Conservation (phyloP, 2,329 filamentous ascomycete species). For the Calonectria pseudoreteaudii region DNA sequence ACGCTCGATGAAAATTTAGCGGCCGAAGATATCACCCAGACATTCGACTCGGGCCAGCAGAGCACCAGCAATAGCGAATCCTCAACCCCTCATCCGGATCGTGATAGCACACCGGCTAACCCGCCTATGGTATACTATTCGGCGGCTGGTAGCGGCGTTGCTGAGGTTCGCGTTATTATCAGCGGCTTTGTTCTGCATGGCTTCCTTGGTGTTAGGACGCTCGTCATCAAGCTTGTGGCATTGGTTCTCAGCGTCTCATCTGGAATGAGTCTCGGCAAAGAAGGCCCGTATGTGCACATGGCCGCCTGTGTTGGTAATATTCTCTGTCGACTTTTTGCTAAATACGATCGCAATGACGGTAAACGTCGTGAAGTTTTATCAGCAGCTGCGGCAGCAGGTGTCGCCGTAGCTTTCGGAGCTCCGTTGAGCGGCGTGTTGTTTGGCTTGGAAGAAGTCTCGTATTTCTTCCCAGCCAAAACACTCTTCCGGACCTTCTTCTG, state of each 20-base stretch:
- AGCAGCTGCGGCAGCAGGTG: conserved; percentile 89
- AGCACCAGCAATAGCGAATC: conserved; percentile 56
- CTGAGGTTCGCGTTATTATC: conserved; percentile 97
- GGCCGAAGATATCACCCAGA: conserved; percentile 64
- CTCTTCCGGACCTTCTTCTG: conserved; percentile 98
- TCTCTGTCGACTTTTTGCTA: conserved; percentile 89
- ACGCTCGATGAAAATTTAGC: conserved; percentile 94
- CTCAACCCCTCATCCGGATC: conserved; percentile 55
- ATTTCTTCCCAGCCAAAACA: conserved; percentile 98
- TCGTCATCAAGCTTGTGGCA: conserved; percentile 85
- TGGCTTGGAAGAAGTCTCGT: conserved; percentile 93
- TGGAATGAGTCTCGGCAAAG: conserved; percentile 93
- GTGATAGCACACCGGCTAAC: conserved; percentile 49
- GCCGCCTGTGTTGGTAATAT: conserved; percentile 96
- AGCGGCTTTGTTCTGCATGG: conserved; percentile 97
- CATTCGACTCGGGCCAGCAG: conserved; percentile 51
- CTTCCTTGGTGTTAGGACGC: conserved; percentile 88
- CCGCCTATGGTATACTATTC: conserved; percentile 94
- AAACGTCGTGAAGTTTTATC: conserved; percentile 96
- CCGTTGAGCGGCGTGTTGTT: conserved; percentile 90
- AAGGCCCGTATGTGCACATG: conserved; percentile 97
- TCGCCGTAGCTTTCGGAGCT: conserved; percentile 94
- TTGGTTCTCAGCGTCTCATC: conserved; percentile 91
- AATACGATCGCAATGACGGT: conserved; percentile 94
- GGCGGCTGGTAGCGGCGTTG: conserved; percentile 94